phyloP scores from a whole-genome alignment of 306 rosid genomes.

The Cucumis hystrix region DNA sequence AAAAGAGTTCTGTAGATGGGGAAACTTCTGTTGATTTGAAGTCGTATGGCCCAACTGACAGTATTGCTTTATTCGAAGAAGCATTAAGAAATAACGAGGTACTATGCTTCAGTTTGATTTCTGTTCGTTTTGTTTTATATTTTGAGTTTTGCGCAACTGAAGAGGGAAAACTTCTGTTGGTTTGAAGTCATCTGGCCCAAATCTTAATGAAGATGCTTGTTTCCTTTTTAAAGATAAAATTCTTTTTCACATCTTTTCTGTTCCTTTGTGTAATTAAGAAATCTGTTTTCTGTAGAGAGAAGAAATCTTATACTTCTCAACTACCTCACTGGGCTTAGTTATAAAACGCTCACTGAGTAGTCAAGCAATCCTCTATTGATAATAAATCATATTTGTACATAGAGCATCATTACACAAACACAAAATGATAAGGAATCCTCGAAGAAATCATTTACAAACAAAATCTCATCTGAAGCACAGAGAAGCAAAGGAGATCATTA shows the following conservation, averaged over 20 bases:
- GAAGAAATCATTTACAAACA: background rate
- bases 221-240: background rate
- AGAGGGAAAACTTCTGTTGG: conserved; percentile 24
- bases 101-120: background rate
- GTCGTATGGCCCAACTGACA: conserved; percentile 44
- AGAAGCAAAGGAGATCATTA: background rate
- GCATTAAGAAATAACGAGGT: conserved; percentile 79
- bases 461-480: background rate
- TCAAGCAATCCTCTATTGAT: background rate
- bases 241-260: background rate
- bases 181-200: conserved; percentile 54
- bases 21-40: conserved; percentile 39
- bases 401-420: background rate
- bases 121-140: background rate
- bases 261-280: background rate
- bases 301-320: background rate
- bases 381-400: background rate
- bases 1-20: conserved; percentile 39
- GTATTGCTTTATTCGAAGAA: conserved; percentile 46
- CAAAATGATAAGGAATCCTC: background rate
- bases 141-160: background rate
- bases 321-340: background rate
- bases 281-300: background rate
- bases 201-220: background rate
- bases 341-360: background rate